Evolutionary conservation across 371 early-diverging fungal genomes (phyloP).

Genomic region (Mucor piriformis): DNA sequence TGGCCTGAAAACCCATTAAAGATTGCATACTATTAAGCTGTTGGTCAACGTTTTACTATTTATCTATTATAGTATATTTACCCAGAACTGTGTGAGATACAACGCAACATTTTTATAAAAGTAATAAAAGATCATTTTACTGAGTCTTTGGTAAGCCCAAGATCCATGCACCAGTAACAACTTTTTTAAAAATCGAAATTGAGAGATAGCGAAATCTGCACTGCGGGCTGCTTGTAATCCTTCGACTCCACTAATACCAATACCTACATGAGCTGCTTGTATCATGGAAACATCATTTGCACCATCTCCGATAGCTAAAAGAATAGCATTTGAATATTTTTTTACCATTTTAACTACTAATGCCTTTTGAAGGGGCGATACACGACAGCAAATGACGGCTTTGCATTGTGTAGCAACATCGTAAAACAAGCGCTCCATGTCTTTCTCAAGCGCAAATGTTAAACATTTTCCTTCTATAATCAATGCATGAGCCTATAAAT

Average conservation of each 20-base stretch:
- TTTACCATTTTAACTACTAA: conserved; percentile 88
- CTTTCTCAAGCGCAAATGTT: conserved; percentile 69
- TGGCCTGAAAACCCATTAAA: conserved; percentile 91
- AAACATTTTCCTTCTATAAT: conserved; percentile 73
- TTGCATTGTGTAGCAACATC: conserved; percentile 79
- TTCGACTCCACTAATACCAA: conserved; percentile 97
- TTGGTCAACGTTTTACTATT: background rate
- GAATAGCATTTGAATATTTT: conserved; percentile 71
- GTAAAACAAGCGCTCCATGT: conserved; percentile 64
- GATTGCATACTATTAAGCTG: conserved; percentile 65
- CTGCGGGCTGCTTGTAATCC: conserved; percentile 96
- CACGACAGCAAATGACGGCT: conserved; percentile 91
- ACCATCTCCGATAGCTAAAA: conserved; percentile 96
- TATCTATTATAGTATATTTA: too few relatives aligned
- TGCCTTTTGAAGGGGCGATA: conserved; percentile 92
- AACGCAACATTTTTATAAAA: conserved; percentile 97
- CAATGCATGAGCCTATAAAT: conserved; percentile 56
- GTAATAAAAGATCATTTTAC: conserved; percentile 85
- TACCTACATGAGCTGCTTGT: conserved; percentile 93
- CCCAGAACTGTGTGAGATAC: conserved; percentile 97
- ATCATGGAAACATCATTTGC: conserved; percentile 99
- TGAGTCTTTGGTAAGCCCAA: conserved; percentile 90
- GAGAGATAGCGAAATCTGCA: conserved; percentile 94
- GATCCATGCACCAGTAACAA: conserved; percentile 90
- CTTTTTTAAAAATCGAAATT: conserved; percentile 88